Conservation (phyloP, 2,329 filamentous ascomycete genomes). For the Emergomyces africanus region DNA sequence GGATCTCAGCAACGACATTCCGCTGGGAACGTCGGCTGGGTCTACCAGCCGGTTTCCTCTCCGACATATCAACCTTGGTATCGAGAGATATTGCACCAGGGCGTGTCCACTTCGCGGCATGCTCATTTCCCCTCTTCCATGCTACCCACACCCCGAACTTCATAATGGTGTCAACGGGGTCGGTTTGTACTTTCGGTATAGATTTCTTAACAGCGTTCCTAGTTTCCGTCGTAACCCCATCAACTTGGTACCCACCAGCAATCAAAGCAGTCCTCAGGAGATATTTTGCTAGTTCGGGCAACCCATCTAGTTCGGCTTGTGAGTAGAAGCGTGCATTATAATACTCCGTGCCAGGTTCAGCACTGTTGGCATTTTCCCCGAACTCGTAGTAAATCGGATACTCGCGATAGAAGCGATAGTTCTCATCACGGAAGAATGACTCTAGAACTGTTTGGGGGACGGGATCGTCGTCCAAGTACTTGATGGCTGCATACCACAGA, state of each 20-base stretch:
- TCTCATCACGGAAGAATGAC: constrained; percentile 42
- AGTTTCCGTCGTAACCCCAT: constrained; percentile 46
- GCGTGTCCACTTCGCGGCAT: constrained; percentile 49
- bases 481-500: constrained; percentile 54
- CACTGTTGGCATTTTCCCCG: constrained; percentile 39
- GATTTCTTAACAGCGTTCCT: constrained; percentile 49
- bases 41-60: constrained; percentile 44
- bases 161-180: constrained; percentile 47
- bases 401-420: constrained; percentile 40
- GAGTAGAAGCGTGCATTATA: constrained; percentile 51
- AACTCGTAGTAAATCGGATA: constrained; percentile 48
- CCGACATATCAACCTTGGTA: constrained; percentile 33
- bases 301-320: constrained; percentile 48
- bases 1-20: constrained; percentile 33
- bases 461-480: constrained; percentile 52
- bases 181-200: constrained; percentile 49
- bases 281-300: constrained; percentile 47
- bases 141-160: constrained; percentile 53
- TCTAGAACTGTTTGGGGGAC: constrained; percentile 45
- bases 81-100: constrained; percentile 43
- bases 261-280: constrained; percentile 52
- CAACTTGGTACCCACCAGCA: constrained; percentile 44
- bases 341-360: constrained; percentile 39
- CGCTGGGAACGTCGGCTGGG: constrained; percentile 45
- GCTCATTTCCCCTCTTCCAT: constrained; percentile 54